Evolutionary conservation across 2,329 filamentous ascomycete genomes (phyloP), one percentile per base, ranked within the genome.

Genomic region (Drechslerella coelobrocha): DNA sequence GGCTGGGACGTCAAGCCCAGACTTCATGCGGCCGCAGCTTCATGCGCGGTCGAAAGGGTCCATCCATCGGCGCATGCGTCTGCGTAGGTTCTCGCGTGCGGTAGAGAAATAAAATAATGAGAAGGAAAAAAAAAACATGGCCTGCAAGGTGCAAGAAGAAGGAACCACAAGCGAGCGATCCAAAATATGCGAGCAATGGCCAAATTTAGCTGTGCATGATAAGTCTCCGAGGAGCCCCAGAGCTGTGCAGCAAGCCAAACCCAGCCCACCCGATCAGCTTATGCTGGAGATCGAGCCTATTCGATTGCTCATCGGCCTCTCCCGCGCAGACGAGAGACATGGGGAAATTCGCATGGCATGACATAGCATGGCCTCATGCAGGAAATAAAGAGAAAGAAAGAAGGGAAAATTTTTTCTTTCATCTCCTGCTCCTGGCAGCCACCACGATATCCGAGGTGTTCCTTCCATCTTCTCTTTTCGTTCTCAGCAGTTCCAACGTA

Each of bases 161-260:
- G 65, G 65, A 69, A 69, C 31, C 57, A 54, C 57, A 69, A 69
- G 52, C 65, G 65, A 69, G 60, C n/a, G 41, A 61, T 52, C 57
- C 26, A 41, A 47, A 69, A 34, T 54, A 69, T 69, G 65, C 65
- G 65, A 61, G 48, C 23, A 14, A 14, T 54, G 41, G 29, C 65
- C 65, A 69, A 61, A 69, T 62, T 69, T 69, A 69, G 65, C n/a
- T 37, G 41, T 54, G 65, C 65, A 69, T 69, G 65, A 69, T 52
- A 69, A 69, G 57, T 62, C 57, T 52, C 56, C 56, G 63, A 54
- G 24, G 34, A 39, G 12, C 5, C 34, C 34, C 34, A 14, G n/a
- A 51, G 57, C 41, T n/a, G n/a, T n/a, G n/a, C n/a, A n/a, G n/a
- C n/a, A n/a, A n/a, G n/a, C n/a, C n/a, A n/a, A n/a, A n/a, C n/a